phyloP scores from a whole-genome alignment of 179 eudicot species.

The Beta macrorhiza region DNA sequence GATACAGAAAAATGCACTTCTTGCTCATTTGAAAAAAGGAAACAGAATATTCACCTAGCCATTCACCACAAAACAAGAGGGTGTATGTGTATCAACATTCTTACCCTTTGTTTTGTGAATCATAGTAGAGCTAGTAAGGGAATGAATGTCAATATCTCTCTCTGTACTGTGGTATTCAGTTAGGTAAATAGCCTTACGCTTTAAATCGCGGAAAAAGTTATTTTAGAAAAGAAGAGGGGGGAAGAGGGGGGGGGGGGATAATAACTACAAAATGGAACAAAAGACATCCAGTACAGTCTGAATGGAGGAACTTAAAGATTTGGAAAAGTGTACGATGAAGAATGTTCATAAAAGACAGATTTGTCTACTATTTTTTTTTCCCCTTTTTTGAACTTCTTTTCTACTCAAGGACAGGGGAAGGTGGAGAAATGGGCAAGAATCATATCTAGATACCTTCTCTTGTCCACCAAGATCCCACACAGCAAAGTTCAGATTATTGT shows the following conservation, averaged over 20 bases:
- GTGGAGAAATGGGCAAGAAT: neutral
- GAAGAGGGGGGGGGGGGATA: neutral
- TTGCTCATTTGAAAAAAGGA: neutral
- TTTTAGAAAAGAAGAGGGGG: too few relatives aligned
- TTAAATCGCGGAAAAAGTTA: too few relatives aligned
- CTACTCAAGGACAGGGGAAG: neutral
- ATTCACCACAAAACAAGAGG: too few relatives aligned
- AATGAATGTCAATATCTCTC: neutral
- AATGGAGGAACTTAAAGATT: neutral
- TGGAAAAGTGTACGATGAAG: neutral
- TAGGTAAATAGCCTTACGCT: neutral
- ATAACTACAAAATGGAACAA: neutral
- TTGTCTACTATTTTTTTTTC: neutral
- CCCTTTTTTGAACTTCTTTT: neutral
- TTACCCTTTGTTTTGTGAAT: too few relatives aligned
- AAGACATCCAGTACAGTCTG: neutral
- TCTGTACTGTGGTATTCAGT: too few relatives aligned
- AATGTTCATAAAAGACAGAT: slow-evolving; percentile 7
- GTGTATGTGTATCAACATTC: too few relatives aligned
- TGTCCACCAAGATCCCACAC: slow-evolving; percentile 59
- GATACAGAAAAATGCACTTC: neutral
- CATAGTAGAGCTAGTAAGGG: too few relatives aligned
- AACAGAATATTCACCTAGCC: neutral
- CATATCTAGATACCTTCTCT: slow-evolving; percentile 38
- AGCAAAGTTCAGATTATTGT: slow-evolving; percentile 41